These are phyloP conservation scores for Boletellus sp. DNA, from an alignment of 1,284 basidiomycete species.

Conservation along the genomic window DNA sequence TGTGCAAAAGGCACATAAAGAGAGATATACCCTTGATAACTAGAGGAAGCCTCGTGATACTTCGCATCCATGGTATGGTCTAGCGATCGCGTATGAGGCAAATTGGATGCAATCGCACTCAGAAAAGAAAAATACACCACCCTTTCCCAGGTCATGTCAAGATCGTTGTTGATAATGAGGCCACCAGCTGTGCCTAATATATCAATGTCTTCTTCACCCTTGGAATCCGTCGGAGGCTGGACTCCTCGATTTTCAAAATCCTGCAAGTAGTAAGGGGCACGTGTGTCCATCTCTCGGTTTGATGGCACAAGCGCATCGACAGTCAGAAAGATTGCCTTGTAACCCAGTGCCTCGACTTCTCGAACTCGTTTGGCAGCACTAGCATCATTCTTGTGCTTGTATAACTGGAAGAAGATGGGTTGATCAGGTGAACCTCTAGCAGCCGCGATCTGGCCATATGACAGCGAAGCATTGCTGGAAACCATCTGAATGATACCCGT, in stretches of 20 bases:
- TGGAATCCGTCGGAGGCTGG: conserved; percentile 20
- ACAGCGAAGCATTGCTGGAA: conserved; percentile 83
- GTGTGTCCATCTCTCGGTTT: conserved; percentile 80
- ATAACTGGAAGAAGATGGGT: conserved; percentile 82
- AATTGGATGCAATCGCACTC: conserved; percentile 7
- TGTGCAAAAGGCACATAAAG: background rate
- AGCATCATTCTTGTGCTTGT: conserved; percentile 75
- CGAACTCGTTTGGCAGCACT: conserved; percentile 70
- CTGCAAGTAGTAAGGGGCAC: conserved; percentile 59
- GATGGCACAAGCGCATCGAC: conserved; percentile 87
- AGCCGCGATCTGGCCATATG: conserved; percentile 66
- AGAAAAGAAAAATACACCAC: conserved; percentile 27
- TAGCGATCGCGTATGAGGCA: conserved; percentile 18
- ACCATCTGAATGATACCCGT: conserved; percentile 85
- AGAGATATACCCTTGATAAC: conserved; percentile 68
- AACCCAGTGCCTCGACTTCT: conserved; percentile 69
- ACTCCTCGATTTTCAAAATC: conserved; percentile 48
- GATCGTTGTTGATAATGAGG: conserved; percentile 59
- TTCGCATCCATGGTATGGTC: conserved; percentile 79
- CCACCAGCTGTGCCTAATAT: conserved; percentile 64
- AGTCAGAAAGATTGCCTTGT: conserved; percentile 86
- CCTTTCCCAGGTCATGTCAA: conserved; percentile 72
- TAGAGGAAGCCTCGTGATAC: conserved; percentile 75
- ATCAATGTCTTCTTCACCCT: conserved; percentile 36
- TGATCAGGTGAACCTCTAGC: conserved; percentile 57